Base-by-base conservation (phyloP, 495 filamentous ascomycete genomes). In the Xylaria sp. region DNA sequence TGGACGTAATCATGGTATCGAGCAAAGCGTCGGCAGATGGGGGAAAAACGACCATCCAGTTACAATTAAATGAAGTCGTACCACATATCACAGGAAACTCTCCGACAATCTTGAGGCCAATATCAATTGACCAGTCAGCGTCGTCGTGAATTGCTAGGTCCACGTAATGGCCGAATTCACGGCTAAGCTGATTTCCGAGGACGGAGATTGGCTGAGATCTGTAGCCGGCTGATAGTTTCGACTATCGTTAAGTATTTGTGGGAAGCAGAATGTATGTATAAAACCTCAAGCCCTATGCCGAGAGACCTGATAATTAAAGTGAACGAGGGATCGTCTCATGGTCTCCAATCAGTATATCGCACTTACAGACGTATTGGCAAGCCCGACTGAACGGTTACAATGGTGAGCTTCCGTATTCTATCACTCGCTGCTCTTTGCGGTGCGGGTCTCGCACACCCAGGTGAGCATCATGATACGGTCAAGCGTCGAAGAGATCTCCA, bases 391-490 rank as follows among this genome's bases (percentile, higher is more conserved):
- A 44, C 53, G 15, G 37, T 31, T 58, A 70, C 14, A 37, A 70
- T 70, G 68, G 58, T 70, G 41, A 53, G 33, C 15, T 48, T 70
- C 11, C 41, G 46, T 8, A 5, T 37, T 14, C 44, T 70, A 2
- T 52, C 44, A n/a, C 41, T 71, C 31, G 75, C 73, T 35, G 69
- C 62, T 6, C 69, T 71, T 29, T 66, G 73, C 35, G 64, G 70
- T 68, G 68, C 73, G 17, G 65, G 59, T 8, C 57, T 79, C 48
- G 77, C 79, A 57, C 79, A 81, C 66, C 77, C 78, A 35, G 78
- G 79, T 5, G 79, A 76, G 40, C 71, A 78, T 37, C 77, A 79
- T 63, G 76, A 78, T 43, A 76, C 77, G 43, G 74, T 68, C 14
- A 58, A 69, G 17, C 70, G 76, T 40, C 73, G 73, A 52, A 69